Conservation (phyloP, 176 grass and related monocot genomes). For the Tuctoria greenei region DNA sequence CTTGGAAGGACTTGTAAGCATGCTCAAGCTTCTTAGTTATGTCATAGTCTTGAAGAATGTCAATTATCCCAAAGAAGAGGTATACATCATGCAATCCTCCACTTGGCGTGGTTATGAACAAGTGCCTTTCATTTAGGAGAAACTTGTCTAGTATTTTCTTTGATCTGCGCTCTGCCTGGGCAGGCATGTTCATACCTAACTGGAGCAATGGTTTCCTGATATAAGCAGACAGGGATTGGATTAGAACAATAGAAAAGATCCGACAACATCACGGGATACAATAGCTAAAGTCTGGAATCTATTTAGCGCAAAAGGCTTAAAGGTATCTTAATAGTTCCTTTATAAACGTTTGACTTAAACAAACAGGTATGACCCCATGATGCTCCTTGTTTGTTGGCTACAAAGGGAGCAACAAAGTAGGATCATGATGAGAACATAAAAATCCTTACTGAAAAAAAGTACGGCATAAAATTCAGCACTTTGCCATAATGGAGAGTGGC, state of each 20-base stretch:
- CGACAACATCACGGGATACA: slow-evolving; percentile 20
- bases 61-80: slow-evolving; percentile 85
- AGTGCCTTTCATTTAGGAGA: slow-evolving; percentile 46
- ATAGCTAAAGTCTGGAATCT: slow-evolving; percentile 24
- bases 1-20: slow-evolving; percentile 86
- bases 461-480: slow-evolving; percentile 32
- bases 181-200: slow-evolving; percentile 70
- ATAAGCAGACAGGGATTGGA: slow-evolving; percentile 8
- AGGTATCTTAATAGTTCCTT: slow-evolving; percentile 42
- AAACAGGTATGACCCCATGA: slow-evolving; percentile 44
- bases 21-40: slow-evolving; percentile 84
- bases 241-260: slow-evolving; percentile 27
- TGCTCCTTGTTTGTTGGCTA: slow-evolving; percentile 38
- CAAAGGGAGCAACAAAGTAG: slow-evolving; percentile 54
- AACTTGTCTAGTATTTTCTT: slow-evolving; percentile 42
- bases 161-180: slow-evolving; percentile 55
- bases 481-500: slow-evolving; percentile 38
- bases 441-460: slow-evolving; percentile 44
- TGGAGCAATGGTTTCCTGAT: slow-evolving; percentile 59
- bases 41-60: slow-evolving; percentile 65
- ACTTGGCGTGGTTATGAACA: slow-evolving; percentile 40
- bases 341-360: slow-evolving; percentile 41
- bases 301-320: slow-evolving; percentile 20
- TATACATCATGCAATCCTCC: slow-evolving; percentile 55
- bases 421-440: slow-evolving; percentile 49